Evolutionary conservation across 2,329 filamentous ascomycete genomes (phyloP).

Genomic region (Emergomyces orientalis): DNA sequence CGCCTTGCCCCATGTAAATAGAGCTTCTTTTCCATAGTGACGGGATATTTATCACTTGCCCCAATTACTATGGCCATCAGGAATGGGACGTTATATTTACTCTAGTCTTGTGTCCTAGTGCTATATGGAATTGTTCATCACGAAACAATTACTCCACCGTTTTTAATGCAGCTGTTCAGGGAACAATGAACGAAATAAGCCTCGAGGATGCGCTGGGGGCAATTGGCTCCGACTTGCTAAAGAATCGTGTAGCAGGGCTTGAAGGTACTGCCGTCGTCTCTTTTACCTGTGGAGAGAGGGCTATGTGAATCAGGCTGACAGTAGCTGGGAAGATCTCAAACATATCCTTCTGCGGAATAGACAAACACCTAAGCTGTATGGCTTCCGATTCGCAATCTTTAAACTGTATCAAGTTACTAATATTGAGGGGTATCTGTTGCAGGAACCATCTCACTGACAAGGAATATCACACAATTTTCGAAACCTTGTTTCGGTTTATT

Average conservation of each 20-base stretch:
- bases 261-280: constrained; percentile 28
- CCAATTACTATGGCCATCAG: neutral
- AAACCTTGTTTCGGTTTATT: constrained; percentile 66
- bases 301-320: constrained; percentile 12
- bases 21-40: neutral
- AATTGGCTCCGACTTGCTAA: constrained; percentile 36
- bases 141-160: neutral
- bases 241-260: constrained; percentile 44
- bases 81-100: neutral
- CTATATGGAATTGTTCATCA: neutral
- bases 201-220: constrained; percentile 35
- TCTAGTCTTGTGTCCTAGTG: neutral
- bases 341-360: constrained; percentile 48
- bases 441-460: constrained; percentile 56
- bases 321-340: constrained; percentile 39
- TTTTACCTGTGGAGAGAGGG: neutral
- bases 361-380: constrained; percentile 31
- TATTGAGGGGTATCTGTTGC: constrained; percentile 1
- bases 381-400: constrained; percentile 3
- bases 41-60: neutral
- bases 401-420: neutral
- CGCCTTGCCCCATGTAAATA: neutral
- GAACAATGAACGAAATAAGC: constrained; percentile 35
- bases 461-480: constrained; percentile 71
- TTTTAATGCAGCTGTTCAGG: constrained; percentile 4